A percentile compares a stretch with the other conserved stretches of the same genome.
These are phyloP conservation scores for Termitomyces sp. DNA, from an alignment of 768 basidiomycete species.

Conservation along the genomic window DNA sequence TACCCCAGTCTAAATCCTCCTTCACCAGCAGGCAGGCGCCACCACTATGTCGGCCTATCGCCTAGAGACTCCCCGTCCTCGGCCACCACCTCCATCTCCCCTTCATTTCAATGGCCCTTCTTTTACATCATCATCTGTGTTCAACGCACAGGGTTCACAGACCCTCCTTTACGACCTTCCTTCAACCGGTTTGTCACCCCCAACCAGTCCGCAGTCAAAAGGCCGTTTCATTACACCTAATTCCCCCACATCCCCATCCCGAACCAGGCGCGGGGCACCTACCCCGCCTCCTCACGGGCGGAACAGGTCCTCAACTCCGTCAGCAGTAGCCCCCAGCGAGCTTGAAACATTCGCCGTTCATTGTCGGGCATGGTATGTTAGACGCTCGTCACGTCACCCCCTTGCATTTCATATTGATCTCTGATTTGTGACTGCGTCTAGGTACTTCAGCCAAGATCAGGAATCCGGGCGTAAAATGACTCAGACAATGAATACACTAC, in stretches of 20 bases:
- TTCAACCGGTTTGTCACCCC: constrained; percentile 54
- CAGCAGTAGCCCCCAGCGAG: constrained; percentile 61
- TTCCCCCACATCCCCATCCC: constrained; percentile 51
- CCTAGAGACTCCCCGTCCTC: constrained; percentile 59
- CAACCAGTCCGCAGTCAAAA: constrained; percentile 47
- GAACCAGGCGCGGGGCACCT: constrained; percentile 49
- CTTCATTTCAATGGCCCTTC: constrained; percentile 50
- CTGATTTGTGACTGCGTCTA: constrained; percentile 23
- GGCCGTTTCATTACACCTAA: constrained; percentile 46
- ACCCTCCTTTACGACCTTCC: constrained; percentile 78
- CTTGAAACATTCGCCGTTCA: constrained; percentile 75
- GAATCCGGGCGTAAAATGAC: constrained; percentile 77
- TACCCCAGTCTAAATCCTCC: constrained; percentile 10
- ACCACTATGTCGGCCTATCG: constrained; percentile 58
- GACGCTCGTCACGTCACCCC: not conserved
- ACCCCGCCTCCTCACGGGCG: constrained; percentile 57
- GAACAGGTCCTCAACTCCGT: constrained; percentile 67
- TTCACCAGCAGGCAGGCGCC: not conserved
- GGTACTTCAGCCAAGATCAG: constrained; percentile 85
- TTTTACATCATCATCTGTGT: constrained; percentile 38
- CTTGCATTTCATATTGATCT: not conserved
- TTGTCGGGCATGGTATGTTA: constrained; percentile 74
- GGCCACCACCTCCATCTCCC: constrained; percentile 54
- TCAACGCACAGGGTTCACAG: constrained; percentile 43
- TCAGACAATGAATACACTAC: constrained; percentile 73